These are phyloP conservation scores for Ceratocystis cubensis DNA, from an alignment of 2,329 filamentous ascomycete species.

Conservation along the genomic window DNA sequence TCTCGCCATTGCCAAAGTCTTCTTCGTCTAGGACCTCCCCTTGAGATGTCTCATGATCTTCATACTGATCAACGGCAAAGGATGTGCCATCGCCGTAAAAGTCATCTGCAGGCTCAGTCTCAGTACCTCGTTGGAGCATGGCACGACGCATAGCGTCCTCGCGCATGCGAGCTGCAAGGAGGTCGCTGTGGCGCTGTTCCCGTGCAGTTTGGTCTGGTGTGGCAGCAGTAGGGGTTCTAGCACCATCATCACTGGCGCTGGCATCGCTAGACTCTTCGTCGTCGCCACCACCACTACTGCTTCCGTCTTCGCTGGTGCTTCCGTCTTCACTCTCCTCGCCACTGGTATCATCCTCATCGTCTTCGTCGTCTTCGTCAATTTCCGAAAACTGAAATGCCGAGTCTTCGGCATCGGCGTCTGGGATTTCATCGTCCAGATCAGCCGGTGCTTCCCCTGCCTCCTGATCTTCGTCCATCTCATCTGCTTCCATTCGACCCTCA, in stretches of 20 bases:
- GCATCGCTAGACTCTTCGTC: slow-evolving; percentile 26
- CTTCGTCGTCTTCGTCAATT: slow-evolving; percentile 33
- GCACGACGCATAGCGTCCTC: slow-evolving; percentile 49
- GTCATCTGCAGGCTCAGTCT: slow-evolving; percentile 40
- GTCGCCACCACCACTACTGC: slow-evolving; percentile 28
- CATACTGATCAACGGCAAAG: slow-evolving; percentile 12
- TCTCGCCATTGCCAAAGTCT: slow-evolving; percentile 36
- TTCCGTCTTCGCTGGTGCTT: not conserved
- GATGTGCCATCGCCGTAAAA: slow-evolving; percentile 39
- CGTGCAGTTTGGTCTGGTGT: slow-evolving; percentile 28
- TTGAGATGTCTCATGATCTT: slow-evolving; percentile 8
- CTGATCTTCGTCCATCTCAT: slow-evolving; percentile 43
- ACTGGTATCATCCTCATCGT: slow-evolving; percentile 29
- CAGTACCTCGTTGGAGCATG: slow-evolving; percentile 17
- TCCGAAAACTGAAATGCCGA: slow-evolving; percentile 25
- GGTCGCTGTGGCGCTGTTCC: slow-evolving; percentile 36
- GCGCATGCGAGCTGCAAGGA: slow-evolving; percentile 39
- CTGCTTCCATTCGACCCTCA: slow-evolving; percentile 34
- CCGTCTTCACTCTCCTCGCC: not conserved
- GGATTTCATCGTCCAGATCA: slow-evolving; percentile 63
- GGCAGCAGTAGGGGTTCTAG: slow-evolving; percentile 24
- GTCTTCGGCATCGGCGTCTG: slow-evolving; percentile 48
- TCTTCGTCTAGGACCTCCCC: slow-evolving; percentile 53
- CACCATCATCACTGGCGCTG: slow-evolving; percentile 2
- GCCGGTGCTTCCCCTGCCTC: slow-evolving; percentile 38